Base-by-base conservation (phyloP, 1,139 yeast species). In the Candida buenavistaensis region DNA sequence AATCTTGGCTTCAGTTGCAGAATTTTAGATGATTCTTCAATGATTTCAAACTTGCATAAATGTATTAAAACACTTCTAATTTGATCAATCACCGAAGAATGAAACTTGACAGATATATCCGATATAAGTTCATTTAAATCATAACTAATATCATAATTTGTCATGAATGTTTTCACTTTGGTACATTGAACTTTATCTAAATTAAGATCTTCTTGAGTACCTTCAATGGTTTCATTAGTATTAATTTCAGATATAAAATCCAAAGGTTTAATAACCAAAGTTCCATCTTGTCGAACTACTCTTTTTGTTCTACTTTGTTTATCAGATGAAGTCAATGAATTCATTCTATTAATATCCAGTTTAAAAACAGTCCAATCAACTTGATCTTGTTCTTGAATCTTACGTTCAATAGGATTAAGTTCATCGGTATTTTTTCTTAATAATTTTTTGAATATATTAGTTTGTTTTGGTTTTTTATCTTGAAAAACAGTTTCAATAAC, bases 331-430 rank as follows among this genome's bases (percentile, higher is more conserved):
- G 86, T 76, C 30, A 89, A 63, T 0, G 96, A 78, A 46, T 82
- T 83, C 49, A 90, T 80, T 47, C 97, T 72, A 52, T 84, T 80
- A 35, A 90, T 63, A 38, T 84, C 90, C 46, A 54, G 51, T 45
- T 68, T 69, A 40, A 64, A 57, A 3, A 67, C 57, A 6, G 65
- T 56, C 75, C 74, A 68, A 39, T 66, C 70, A 23, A 63, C 55
- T 23, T 59, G 62, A 14, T 56, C 60, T n/a, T 49, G 58, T 28
- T 54, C 52, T 34, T 54, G 62, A 26, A 68, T 51, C 31, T 59
- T 62, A 33, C 57, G 58, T 42, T 69, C 75, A 32, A 69, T 53
- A 12, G 57, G 52, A 39, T 66, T 64, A 13, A 50, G 36, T 10
- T 52, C 48, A 12, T 57, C 62, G 17, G 55, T 60, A 14, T 58